Evolutionary conservation across 306 rosid species (phyloP).

Genomic region (Ceratonia siliqua): DNA sequence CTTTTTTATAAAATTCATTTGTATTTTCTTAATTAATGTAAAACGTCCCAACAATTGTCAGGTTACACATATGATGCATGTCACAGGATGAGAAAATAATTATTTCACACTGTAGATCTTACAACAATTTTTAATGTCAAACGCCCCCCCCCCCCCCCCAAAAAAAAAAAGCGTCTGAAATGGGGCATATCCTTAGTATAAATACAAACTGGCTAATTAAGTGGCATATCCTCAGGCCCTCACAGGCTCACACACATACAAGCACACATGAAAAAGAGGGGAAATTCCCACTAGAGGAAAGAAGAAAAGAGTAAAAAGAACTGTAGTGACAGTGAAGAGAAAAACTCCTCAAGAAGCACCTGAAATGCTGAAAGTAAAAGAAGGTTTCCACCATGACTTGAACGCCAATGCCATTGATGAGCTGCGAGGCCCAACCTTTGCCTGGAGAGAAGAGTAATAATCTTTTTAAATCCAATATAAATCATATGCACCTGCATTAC

Average conservation of each 20-base stretch:
- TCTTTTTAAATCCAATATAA: slow-evolving; percentile 36
- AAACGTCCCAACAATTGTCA: neutral
- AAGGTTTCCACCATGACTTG: slow-evolving; percentile 99
- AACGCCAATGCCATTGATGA: slow-evolving; percentile 76
- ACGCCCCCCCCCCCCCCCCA: neutral
- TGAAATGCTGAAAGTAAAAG: slow-evolving; percentile 86
- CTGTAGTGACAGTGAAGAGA: slow-evolving; percentile 8
- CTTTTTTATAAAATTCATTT: neutral
- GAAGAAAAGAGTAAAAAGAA: neutral
- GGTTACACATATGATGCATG: too few relatives aligned
- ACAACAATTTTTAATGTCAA: neutral
- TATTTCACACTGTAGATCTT: neutral
- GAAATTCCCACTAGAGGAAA: slow-evolving; percentile 26
- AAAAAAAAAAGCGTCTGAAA: neutral
- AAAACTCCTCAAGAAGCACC: slow-evolving; percentile 49
- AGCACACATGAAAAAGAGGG: neutral
- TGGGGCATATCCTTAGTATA: neutral
- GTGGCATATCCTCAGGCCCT: neutral
- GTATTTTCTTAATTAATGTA: neutral
- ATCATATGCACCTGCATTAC: slow-evolving; percentile 7
- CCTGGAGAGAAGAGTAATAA: slow-evolving; percentile 53
- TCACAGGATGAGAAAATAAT: slow-evolving; percentile 1
- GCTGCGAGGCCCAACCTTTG: slow-evolving; percentile 76
- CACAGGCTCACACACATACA: neutral
- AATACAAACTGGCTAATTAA: neutral